Base-by-base conservation (phyloP, 176 grass and related monocot genomes). In the Microstegium vimineum region DNA sequence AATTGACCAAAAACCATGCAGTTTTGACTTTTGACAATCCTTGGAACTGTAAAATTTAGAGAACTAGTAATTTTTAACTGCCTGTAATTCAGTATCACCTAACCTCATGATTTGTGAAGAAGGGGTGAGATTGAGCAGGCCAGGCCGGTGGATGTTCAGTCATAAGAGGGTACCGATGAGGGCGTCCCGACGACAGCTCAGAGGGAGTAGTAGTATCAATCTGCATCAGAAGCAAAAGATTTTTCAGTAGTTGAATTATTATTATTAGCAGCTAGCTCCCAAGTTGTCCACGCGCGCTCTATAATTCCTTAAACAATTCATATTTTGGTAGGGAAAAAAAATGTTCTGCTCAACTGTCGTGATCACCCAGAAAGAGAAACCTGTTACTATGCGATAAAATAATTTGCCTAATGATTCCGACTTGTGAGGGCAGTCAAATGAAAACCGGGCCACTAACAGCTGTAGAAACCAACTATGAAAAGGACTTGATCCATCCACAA, bases 61-160 rank as follows among this genome's bases (percentile, higher is more conserved):
- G n/a, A 31, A 10, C 32, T 79, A n/a, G n/a, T n/a, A 62, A 74
- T 28, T 60, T 71, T 71, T 60, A 22, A 43, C 27, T 72, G 10
- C 43, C 83, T 23, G 2, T 22, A 45, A 67, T 57, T 75, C 46
- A 54, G 33, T 26, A 52, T 69, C 54, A 57, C 1, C 41, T 90
- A 59, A 94, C 94, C 94, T 97, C 88, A 75, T 88, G 85, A 62
- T 74, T 87, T 57, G 74, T 41, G 78, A 92, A 94, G 75, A 86
- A 73, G 20, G 81, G 87, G 37, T 86, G 89, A 40, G 71, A 73
- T 83, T 84, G 83, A 35, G 76, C 76, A 85, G 84, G 83, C 90
- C 92, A 91, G 52, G 73, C 80, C 80, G 81, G 75, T 68, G 86
- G 88, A 83, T 88, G 86, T 80, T 83, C 83, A 26, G 80, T 75